Conservation (phyloP, 1,284 basidiomycete species). For the Sutorius eximius region DNA sequence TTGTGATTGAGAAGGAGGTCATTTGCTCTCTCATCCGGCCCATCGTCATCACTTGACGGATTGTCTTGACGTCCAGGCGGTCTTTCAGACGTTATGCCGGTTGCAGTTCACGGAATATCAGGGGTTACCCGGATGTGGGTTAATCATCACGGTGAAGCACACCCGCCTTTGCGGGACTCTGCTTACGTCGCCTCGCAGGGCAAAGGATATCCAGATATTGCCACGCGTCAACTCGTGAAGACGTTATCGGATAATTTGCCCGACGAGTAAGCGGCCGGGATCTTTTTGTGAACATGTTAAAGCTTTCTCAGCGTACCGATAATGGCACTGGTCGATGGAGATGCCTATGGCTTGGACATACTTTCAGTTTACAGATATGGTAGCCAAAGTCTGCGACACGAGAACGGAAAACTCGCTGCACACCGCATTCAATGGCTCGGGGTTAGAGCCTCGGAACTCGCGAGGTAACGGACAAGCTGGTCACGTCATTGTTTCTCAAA, state of each 20-base stretch:
- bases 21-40: background rate
- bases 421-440: slow-evolving; percentile 77
- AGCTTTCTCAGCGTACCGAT: slow-evolving; percentile 59
- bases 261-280: slow-evolving; percentile 34
- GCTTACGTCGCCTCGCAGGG: slow-evolving; percentile 53
- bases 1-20: slow-evolving; percentile 92
- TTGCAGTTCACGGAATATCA: slow-evolving; percentile 50
- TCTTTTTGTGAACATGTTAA: slow-evolving; percentile 6
- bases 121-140: slow-evolving; percentile 54
- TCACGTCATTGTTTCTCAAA: background rate
- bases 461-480: slow-evolving; percentile 41
- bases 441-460: slow-evolving; percentile 67
- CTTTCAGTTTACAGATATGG: slow-evolving; percentile 81
- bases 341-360: slow-evolving; percentile 89
- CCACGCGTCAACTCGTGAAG: slow-evolving; percentile 80
- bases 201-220: slow-evolving; percentile 91
- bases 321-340: slow-evolving; percentile 81
- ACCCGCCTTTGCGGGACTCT: background rate
- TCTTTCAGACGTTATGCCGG: slow-evolving; percentile 80
- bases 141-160: slow-evolving; percentile 65
- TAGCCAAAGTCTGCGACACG: slow-evolving; percentile 62
- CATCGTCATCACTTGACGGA: background rate
- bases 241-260: slow-evolving; percentile 69
- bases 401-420: slow-evolving; percentile 62
- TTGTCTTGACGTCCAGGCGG: slow-evolving; percentile 54